phyloP scores from a whole-genome alignment of 352 stramenopile species.

The Aphanomyces astaci region DNA sequence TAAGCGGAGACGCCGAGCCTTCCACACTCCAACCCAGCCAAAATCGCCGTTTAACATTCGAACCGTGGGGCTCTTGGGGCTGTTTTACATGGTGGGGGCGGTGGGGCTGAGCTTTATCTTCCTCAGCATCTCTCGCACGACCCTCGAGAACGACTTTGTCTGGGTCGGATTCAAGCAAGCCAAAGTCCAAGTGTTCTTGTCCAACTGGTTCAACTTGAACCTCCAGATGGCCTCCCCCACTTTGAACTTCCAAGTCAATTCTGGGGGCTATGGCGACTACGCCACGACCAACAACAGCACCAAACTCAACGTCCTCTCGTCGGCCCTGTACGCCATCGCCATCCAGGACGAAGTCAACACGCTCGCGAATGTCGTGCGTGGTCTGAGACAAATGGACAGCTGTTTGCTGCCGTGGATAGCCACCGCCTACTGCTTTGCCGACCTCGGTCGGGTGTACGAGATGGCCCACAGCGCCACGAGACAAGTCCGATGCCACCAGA shows the following conservation, averaged over 20 bases:
- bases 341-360: slow-evolving; percentile 15
- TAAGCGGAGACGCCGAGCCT: not conserved
- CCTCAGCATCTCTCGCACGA: not conserved
- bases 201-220: slow-evolving; percentile 6
- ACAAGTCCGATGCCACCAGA: not conserved
- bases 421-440: slow-evolving; percentile 4
- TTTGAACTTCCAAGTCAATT: not conserved
- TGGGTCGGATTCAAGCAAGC: slow-evolving; percentile 6
- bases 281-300: not conserved
- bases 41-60: not conserved
- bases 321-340: not conserved
- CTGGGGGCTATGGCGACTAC: not conserved
- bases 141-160: slow-evolving; percentile 10
- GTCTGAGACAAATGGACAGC: not conserved
- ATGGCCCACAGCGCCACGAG: not conserved
- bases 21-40: not conserved
- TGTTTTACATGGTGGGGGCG: not conserved
- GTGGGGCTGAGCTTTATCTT: not conserved
- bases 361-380: not conserved
- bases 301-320: not conserved
- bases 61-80: not conserved
- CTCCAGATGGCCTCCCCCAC: not conserved
- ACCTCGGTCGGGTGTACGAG: not conserved
- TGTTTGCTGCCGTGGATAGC: slow-evolving; percentile 10
- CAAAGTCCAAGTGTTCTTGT: slow-evolving; percentile 13